These are phyloP conservation scores for Diaporthe vaccinii DNA, from an alignment of 2,329 filamentous ascomycete species.

Conservation along the genomic window DNA sequence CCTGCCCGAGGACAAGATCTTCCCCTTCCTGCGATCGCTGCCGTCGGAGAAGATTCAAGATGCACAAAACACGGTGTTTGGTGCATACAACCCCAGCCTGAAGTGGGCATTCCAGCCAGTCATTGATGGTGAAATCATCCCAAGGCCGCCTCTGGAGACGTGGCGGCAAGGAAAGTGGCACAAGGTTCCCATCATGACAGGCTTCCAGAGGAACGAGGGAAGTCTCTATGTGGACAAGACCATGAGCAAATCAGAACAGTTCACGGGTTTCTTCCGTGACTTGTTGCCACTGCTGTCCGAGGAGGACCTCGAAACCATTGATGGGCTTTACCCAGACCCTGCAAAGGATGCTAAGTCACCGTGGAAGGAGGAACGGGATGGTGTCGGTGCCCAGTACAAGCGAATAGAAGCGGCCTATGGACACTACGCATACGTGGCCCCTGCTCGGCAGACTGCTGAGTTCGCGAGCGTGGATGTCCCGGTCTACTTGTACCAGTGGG, in stretches of 20 bases:
- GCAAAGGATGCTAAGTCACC: constrained; percentile 47
- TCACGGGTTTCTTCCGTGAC: constrained; percentile 54
- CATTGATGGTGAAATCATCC: constrained; percentile 54
- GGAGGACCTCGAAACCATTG: constrained; percentile 52
- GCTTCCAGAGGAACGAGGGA: constrained; percentile 59
- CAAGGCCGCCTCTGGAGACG: constrained; percentile 46
- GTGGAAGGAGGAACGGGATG: constrained; percentile 55
- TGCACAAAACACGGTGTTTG: constrained; percentile 52
- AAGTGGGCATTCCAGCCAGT: constrained; percentile 69
- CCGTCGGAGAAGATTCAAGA: constrained; percentile 47
- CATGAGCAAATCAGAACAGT: constrained; percentile 51
- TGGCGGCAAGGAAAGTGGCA: constrained; percentile 47
- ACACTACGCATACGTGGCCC: constrained; percentile 67
- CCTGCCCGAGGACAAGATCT: constrained; percentile 59
- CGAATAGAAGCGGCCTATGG: constrained; percentile 67
- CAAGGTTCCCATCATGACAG: constrained; percentile 56
- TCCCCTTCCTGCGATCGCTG: constrained; percentile 57
- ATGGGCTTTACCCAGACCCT: constrained; percentile 58
- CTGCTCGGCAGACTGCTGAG: constrained; percentile 63
- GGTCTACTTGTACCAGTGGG: constrained; percentile 68
- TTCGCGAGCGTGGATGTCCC: constrained; percentile 52
- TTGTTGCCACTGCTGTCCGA: constrained; percentile 55
- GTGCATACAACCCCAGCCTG: constrained; percentile 52
- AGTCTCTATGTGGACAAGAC: constrained; percentile 56
- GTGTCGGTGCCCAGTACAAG: constrained; percentile 65